Evolutionary conservation across 2,329 filamentous ascomycete species (phyloP).

Genomic region (Pestalotiopsis fici): DNA sequence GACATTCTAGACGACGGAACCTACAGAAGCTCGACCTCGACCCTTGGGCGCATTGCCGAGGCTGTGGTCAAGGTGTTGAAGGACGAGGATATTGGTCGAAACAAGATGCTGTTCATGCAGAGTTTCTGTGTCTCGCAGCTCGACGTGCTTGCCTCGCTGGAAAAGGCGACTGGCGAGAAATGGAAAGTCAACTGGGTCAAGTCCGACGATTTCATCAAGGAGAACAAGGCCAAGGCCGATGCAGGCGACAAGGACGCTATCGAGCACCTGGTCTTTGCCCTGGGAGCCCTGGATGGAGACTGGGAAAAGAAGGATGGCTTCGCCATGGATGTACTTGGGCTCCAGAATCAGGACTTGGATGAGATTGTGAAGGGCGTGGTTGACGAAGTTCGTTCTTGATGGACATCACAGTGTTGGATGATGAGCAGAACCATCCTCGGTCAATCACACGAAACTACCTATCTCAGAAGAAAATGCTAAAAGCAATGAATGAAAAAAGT

Average conservation of each 20-base stretch:
- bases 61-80: constrained; percentile 34
- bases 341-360: constrained; percentile 48
- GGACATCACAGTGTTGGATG: not conserved
- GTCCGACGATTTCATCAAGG: constrained; percentile 39
- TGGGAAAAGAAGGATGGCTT: constrained; percentile 47
- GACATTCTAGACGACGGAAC: constrained; percentile 36
- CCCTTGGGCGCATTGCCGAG: constrained; percentile 32
- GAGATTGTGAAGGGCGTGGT: constrained; percentile 31
- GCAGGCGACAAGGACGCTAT: constrained; percentile 37
- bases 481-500: no score
- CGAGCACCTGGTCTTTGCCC: constrained; percentile 50
- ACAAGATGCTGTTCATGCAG: constrained; percentile 38
- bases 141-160: constrained; percentile 32
- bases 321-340: constrained; percentile 46
- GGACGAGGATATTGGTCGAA: constrained; percentile 27
- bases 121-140: constrained; percentile 40
- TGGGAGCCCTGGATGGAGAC: constrained; percentile 48
- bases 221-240: constrained; percentile 37
- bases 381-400: not conserved
- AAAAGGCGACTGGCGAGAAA: constrained; percentile 29
- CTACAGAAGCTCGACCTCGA: constrained; percentile 33
- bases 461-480: no score
- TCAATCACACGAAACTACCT: no score
- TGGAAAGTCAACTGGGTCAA: constrained; percentile 34
- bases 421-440: not conserved